Conservation (phyloP, 257 asterid species). For the Parsonsia alboflavescens region DNA sequence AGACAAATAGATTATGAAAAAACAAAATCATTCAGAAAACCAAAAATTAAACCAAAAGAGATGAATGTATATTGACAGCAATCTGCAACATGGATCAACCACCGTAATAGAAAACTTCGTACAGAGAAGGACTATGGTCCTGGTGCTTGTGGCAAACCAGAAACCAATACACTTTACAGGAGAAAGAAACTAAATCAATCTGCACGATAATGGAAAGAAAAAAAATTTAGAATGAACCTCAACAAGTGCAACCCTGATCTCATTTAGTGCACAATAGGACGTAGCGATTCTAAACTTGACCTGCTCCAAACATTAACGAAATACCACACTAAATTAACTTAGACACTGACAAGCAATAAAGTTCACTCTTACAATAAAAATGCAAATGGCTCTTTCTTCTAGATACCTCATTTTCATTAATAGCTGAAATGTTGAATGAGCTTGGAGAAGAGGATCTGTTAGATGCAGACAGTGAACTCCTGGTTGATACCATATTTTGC, state of each 20-base stretch:
- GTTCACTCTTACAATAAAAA: neutral
- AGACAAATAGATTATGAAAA: neutral
- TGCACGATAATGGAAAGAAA: neutral
- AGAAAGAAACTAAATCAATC: neutral
- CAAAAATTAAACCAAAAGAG: neutral
- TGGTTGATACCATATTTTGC: constrained; percentile 46
- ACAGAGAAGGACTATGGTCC: neutral
- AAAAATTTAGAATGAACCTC: constrained; percentile 49
- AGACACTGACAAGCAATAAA: neutral
- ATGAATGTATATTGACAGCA: neutral
- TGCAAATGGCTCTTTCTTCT: constrained; percentile 1
- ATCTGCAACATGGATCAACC: neutral
- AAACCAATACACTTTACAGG: neutral
- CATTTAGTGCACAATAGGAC: constrained; percentile 64
- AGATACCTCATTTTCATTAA: constrained; percentile 87
- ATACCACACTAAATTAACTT: neutral
- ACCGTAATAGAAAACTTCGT: neutral
- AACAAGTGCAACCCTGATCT: constrained; percentile 67
- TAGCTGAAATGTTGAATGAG: constrained; percentile 52
- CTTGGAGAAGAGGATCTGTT: constrained; percentile 78
- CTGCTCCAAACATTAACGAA: constrained; percentile 32
- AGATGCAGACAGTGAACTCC: constrained; percentile 56
- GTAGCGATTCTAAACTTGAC: constrained; percentile 86
- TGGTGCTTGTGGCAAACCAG: neutral
- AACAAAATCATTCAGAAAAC: neutral